Percentiles rank a stretch among this genome's conserved stretches.
These are phyloP conservation scores for Talaromyces pinophilus DNA, from an alignment of 2,329 filamentous ascomycete genomes.

Conservation along the genomic window DNA sequence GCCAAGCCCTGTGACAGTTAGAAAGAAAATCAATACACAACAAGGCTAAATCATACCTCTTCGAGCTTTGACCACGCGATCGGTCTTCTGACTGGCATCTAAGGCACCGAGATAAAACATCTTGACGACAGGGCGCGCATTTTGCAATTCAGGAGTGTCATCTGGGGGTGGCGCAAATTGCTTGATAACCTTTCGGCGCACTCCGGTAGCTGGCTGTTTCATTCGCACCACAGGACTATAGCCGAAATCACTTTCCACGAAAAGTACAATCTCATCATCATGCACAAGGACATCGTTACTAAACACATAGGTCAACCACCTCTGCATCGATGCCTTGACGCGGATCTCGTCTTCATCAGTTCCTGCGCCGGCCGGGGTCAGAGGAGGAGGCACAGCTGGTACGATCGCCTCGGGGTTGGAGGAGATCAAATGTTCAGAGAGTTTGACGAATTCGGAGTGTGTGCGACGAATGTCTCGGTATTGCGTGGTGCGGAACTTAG, in stretches of 20 bases:
- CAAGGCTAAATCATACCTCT: conserved; percentile 63
- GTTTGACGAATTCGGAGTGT: conserved; percentile 93
- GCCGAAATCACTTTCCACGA: conserved; percentile 98
- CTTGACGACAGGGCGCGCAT: conserved; percentile 88
- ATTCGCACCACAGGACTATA: conserved; percentile 94
- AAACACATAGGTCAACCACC: conserved; percentile 94
- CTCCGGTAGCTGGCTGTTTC: conserved; percentile 95
- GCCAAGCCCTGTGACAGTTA: conserved; percentile 67
- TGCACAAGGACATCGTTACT: conserved; percentile 88
- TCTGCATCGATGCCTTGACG: conserved; percentile 85
- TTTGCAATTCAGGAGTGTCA: conserved; percentile 90
- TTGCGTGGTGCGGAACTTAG: conserved; percentile 94
- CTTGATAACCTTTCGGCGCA: conserved; percentile 92
- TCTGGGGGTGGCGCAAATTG: conserved; percentile 97
- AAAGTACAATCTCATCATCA: conserved; percentile 96
- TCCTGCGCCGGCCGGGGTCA: conserved; percentile 89
- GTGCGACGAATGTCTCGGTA: conserved; percentile 95
- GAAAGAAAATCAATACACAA: conserved; percentile 25
- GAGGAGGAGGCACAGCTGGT: conserved; percentile 88
- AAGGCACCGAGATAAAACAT: conserved; percentile 93
- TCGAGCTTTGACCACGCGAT: conserved; percentile 87
- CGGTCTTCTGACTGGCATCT: conserved; percentile 96
- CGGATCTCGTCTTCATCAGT: conserved; percentile 93
- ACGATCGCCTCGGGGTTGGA: conserved; percentile 97
- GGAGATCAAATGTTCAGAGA: conserved; percentile 93